Evolutionary conservation across 805 yeast genomes (phyloP).

Genomic region (Candida sanyiensis): DNA sequence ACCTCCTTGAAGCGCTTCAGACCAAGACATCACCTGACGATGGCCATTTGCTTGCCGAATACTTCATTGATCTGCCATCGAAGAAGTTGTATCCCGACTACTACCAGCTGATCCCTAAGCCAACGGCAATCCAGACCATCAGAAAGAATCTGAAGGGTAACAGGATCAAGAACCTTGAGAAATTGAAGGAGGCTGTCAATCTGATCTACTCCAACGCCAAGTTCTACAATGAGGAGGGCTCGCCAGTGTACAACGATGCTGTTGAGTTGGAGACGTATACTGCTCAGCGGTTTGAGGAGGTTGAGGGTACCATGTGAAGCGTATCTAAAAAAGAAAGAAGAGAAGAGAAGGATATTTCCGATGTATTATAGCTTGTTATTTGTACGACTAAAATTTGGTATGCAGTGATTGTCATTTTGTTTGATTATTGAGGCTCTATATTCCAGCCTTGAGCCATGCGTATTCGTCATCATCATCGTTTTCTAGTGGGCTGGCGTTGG

Average conservation of each 20-base stretch:
- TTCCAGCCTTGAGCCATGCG: conserved; percentile 5
- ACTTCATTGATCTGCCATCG: conserved; percentile 70
- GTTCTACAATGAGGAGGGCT: conserved; percentile 86
- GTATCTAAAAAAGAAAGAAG: too few relatives aligned
- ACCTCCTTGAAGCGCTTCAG: conserved; percentile 40
- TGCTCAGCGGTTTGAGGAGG: conserved; percentile 42
- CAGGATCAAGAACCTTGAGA: conserved; percentile 40
- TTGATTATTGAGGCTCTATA: background rate
- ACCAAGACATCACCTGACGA: conserved; percentile 41
- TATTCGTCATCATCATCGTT: conserved; percentile 1
- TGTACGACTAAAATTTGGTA: too few relatives aligned
- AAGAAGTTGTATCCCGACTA: conserved; percentile 79
- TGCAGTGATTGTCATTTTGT: background rate
- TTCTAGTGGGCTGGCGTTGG: too few relatives aligned
- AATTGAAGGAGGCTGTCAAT: conserved; percentile 54
- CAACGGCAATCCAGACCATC: conserved; percentile 62
- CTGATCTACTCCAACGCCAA: conserved; percentile 81
- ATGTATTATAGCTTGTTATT: background rate
- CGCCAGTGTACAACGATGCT: conserved; percentile 81
- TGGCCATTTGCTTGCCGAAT: conserved; percentile 40
- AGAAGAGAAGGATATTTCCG: too few relatives aligned
- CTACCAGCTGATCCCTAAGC: conserved; percentile 48
- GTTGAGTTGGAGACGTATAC: conserved; percentile 64
- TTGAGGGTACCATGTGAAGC: conserved; percentile 12
- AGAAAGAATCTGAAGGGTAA: conserved; percentile 49